These are phyloP conservation scores for Entomortierella parvispora DNA, from an alignment of 192 early-diverging fungal species.

Conservation along the genomic window DNA sequence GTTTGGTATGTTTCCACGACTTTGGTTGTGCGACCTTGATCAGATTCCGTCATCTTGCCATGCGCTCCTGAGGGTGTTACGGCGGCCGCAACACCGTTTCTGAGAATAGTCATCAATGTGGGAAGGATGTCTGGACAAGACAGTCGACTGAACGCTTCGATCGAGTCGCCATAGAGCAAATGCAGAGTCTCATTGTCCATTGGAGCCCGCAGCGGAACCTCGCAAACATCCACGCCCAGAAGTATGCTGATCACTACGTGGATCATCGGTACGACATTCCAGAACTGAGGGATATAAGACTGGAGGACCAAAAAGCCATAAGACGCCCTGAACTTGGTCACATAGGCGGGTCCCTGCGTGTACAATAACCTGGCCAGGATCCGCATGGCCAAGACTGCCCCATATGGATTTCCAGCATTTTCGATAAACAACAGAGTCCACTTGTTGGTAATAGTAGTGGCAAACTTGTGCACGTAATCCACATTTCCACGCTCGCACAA, in stretches of 20 bases:
- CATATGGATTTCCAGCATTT: conserved; percentile 59
- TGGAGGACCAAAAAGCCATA: conserved; percentile 68
- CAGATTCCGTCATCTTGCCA: conserved; percentile 7
- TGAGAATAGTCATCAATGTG: conserved; percentile 60
- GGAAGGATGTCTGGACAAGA: conserved; percentile 60
- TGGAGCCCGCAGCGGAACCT: conserved; percentile 56
- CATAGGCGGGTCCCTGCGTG: conserved; percentile 58
- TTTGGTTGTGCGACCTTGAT: conserved; percentile 31
- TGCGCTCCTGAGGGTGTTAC: conserved; percentile 18
- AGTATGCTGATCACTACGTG: conserved; percentile 64
- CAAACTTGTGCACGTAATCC: conserved; percentile 62
- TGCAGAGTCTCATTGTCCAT: conserved; percentile 64
- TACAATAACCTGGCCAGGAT: conserved; percentile 61
- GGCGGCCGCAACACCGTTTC: conserved; percentile 48
- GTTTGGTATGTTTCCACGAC: conserved; percentile 57
- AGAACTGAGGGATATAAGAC: conserved; percentile 64
- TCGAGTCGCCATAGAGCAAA: conserved; percentile 47
- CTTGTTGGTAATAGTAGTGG: conserved; percentile 66
- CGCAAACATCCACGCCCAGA: conserved; percentile 62
- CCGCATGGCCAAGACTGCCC: conserved; percentile 62
- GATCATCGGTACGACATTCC: conserved; percentile 67
- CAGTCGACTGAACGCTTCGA: conserved; percentile 19
- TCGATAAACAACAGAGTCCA: conserved; percentile 74
- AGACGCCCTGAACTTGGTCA: conserved; percentile 59
- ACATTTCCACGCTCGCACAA: conserved; percentile 59